phyloP scores from a whole-genome alignment of 768 basidiomycete species.

The Boletus rubropictus region DNA sequence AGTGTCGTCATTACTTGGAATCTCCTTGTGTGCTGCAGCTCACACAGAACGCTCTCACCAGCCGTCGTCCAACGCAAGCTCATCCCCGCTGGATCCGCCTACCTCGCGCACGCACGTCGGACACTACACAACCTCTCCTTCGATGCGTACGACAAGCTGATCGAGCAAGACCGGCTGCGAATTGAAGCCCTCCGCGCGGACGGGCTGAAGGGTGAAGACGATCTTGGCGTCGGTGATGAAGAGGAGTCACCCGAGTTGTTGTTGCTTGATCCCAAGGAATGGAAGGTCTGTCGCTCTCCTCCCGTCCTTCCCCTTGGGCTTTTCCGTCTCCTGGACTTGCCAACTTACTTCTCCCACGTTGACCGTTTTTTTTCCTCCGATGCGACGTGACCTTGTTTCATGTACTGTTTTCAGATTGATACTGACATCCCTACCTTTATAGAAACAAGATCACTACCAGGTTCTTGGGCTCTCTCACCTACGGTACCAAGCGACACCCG shows the following conservation, averaged over 20 bases:
- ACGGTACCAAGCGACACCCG: constrained; percentile 78
- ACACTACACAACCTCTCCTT: constrained; percentile 73
- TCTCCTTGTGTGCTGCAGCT: neutral
- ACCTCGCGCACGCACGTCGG: constrained; percentile 76
- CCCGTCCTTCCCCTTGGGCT: neutral
- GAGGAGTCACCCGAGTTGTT: constrained; percentile 67
- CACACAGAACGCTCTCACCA: constrained; percentile 6
- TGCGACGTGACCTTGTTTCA: neutral
- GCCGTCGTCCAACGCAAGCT: constrained; percentile 43
- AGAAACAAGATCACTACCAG: constrained; percentile 99
- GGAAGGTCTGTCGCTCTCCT: constrained; percentile 67
- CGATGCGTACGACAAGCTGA: constrained; percentile 71
- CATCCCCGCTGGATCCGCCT: constrained; percentile 84
- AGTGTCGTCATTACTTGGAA: constrained; percentile 5
- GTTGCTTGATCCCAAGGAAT: constrained; percentile 89
- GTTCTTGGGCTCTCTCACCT: constrained; percentile 92
- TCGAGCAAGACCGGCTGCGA: constrained; percentile 48
- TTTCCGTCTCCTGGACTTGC: neutral
- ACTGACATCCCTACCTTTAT: constrained; percentile 7
- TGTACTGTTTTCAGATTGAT: neutral
- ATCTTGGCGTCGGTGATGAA: constrained; percentile 91
- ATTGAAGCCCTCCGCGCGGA: constrained; percentile 44
- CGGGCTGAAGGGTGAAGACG: constrained; percentile 58
- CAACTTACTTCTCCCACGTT: too few species aligned
- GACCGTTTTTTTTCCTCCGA: neutral